Base-by-base conservation (phyloP, 2,329 filamentous ascomycete species). In the Drechslerella dactyloides region DNA sequence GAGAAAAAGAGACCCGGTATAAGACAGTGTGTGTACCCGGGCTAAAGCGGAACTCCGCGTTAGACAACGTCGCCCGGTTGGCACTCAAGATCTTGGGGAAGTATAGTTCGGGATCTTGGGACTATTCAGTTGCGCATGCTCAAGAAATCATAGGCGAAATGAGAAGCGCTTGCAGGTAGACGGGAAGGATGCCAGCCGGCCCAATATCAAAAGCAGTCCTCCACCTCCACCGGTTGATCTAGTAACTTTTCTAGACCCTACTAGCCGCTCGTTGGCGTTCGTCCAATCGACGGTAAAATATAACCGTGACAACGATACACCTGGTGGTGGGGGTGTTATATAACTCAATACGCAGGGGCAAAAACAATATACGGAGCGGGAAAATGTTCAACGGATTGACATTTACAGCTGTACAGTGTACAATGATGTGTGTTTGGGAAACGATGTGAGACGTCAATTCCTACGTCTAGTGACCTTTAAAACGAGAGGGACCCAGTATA, bases 131-230 rank as follows among this genome's bases (percentile, higher is more conserved):
- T 50, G 57, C 50, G 59, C 68, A 72, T 72, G 50, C 60, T 72
- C 68, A 51, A 42, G 51, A 59, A 59, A 44, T 52, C 65, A 70
- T 70, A 72, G 52, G 68, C 68, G 68, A 72, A 42, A 72, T 72
- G 68, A 72, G 51, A 50, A 72, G 68, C 68, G 68, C 68, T 72
- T 72, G 60, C 68, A 56, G 46, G 42, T 55, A 35, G 46, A 27
- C 48, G 66, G 59, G 55, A 59, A 30, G 66, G 61, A 64, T 64
- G 53, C 27, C 64, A 24, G 53, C 46, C 21, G 27, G 60, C 17
- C 65, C 65, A 64, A 70, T 63, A 70, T 70, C 59, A 60, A 24
- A 51, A 15, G 15, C 33, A 46, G 65, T 62, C 52, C 51, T 69
- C 65, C 52, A 58, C 52, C 65, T 40, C 65, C 57, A 54, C 65